Evolutionary conservation across 306 rosid genomes (phyloP), one percentile per base, ranked within the genome.

Genomic region (Castanospermum australe): DNA sequence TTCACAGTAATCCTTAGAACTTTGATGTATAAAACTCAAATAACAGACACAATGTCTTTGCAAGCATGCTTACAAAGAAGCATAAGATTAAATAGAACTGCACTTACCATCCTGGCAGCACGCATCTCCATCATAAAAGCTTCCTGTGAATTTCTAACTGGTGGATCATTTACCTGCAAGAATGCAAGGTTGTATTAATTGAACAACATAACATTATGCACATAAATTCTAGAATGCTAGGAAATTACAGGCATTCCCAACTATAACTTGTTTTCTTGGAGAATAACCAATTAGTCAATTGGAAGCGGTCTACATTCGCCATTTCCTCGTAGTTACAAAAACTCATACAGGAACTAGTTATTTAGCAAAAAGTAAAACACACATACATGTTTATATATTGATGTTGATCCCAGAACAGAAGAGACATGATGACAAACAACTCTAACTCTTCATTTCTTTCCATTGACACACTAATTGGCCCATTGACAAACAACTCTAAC

Each of bases 61-160:
- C 33, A 36, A 25, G 36, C 22, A 76, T 60, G 47, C 56, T 77
- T 30, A 81, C 55, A 6, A 11, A 63, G 61, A 84, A 70, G 42
- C 52, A 57, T 44, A 45, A 67, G 32, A 21, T 35, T 32, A 35
- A 56, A 55, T 13, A 45, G 7, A 65, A 54, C 39, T 57, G 54
- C 20, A 8, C 0, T 81, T 72, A 93, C 97, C 97, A 92, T 91
- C 80, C 94, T 87, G 48, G 94, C 91, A 21, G 90, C 97, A 73
- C 95, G 95, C 93, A 86, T 92, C 80, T 94, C 99, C 93, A 90
- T 91, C 97, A 92, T 92, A 79, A 92, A 91, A 76, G 95, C 87
- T 78, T 94, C 97, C 84, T 91, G 97, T 15, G 97, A 91, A 79
- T 94, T 94, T 79, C 97, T 88, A 45, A 94, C 99, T 5, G 97